Conservation (phyloP, 495 filamentous ascomycete species). For the Chaetomium fimeti region DNA sequence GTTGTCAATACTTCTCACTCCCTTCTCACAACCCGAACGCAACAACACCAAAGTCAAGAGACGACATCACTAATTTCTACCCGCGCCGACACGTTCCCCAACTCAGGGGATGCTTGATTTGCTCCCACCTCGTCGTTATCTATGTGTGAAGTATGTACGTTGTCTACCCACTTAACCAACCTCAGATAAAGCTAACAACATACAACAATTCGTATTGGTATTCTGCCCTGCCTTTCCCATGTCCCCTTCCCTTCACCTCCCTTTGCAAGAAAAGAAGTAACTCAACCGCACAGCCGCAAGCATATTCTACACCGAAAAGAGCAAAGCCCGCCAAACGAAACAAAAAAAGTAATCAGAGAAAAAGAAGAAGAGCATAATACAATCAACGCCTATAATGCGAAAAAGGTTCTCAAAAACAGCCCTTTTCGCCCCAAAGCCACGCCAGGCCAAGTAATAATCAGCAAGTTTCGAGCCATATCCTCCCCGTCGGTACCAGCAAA, state of each 20-base stretch:
- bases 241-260: neutral
- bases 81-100: too few species aligned
- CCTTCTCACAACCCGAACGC: too few species aligned
- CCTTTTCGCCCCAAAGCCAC: neutral
- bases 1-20: too few species aligned
- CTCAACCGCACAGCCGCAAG: neutral
- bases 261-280: neutral
- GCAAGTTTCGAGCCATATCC: neutral
- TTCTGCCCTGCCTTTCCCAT: neutral
- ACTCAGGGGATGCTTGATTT: too few species aligned
- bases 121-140: too few species aligned
- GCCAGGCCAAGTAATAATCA: neutral
- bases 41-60: too few species aligned
- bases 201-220: neutral
- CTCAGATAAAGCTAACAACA: too few species aligned
- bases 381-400: neutral
- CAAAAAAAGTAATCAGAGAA: neutral
- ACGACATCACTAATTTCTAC: too few species aligned
- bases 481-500: neutral
- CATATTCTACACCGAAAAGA: neutral
- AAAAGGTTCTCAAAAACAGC: neutral
- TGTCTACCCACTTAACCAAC: too few species aligned
- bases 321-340: neutral
- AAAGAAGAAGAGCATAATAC: neutral
- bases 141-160: too few species aligned